These are phyloP conservation scores for Backusella australiensis DNA, from an alignment of 192 early-diverging fungal species.

Conservation along the genomic window DNA sequence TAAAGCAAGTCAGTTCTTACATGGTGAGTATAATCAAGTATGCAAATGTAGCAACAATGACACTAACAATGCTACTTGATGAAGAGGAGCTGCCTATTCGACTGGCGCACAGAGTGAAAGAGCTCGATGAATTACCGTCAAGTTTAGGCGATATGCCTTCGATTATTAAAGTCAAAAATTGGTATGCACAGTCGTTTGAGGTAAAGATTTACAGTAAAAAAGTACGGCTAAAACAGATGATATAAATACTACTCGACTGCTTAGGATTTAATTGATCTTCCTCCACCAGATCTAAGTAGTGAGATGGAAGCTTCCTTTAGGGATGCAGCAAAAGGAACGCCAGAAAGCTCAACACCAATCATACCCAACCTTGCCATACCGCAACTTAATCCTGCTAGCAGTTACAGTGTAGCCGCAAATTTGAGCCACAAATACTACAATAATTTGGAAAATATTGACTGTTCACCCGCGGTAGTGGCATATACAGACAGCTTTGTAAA, in stretches of 20 bases:
- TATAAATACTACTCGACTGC: background rate
- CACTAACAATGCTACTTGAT: background rate
- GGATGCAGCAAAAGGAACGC: background rate
- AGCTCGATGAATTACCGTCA: constrained; percentile 88
- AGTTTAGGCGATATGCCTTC: constrained; percentile 88
- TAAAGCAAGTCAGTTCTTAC: constrained; percentile 75
- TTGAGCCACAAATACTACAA: constrained; percentile 58
- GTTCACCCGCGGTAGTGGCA: constrained; percentile 62
- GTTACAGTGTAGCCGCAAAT: constrained; percentile 18
- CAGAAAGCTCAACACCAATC: constrained; percentile 33
- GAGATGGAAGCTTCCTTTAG: constrained; percentile 12
- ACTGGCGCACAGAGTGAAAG: constrained; percentile 90
- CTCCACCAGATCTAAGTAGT: constrained; percentile 16
- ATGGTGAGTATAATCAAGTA: constrained; percentile 24
- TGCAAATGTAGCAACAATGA: background rate
- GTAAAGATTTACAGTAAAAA: constrained; percentile 21
- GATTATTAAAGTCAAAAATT: constrained; percentile 84
- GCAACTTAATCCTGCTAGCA: constrained; percentile 2
- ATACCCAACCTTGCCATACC: constrained; percentile 42
- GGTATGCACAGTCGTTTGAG: constrained; percentile 93
- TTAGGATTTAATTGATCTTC: constrained; percentile 38
- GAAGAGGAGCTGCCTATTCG: constrained; percentile 89
- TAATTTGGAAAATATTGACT: constrained; percentile 49
- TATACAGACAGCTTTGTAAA: constrained; percentile 87
- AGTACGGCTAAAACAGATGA: background rate